Evolutionary conservation across 2,329 filamentous ascomycete species (phyloP), one percentile per base, ranked within the genome.

Genomic region (Madurella fahalii): DNA sequence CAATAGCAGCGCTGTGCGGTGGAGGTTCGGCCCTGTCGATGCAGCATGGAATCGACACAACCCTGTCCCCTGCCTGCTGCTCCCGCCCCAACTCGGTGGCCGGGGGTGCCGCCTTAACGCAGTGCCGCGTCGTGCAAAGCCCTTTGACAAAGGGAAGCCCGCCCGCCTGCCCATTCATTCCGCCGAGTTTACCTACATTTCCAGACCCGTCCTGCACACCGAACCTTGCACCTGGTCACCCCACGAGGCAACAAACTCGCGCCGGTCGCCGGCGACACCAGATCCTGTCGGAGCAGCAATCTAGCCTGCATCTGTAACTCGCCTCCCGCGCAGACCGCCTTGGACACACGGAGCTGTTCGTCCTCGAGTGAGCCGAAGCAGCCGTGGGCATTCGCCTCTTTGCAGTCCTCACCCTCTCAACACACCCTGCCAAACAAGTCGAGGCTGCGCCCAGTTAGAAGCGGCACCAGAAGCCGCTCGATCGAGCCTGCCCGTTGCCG

Each of bases 101-200:
- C 40, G 37, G 44, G 44, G 53, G 43, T 25, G 25, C 17, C 45
- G 31, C 34, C 43, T 42, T 41, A 30, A 41, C 50, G 40, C 52
- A 50, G 34, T 34, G 41, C 45, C 16, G 45, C 40, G 46, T 46
- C 32, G 51, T 44, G 51, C 45, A 46, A 13, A 44, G 31, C 30
- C 30, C 18, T 40, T 20, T 32, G 51, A 54, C 52, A 54, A 54
- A 54, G 47, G 47, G 20, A 53, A 31, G 34, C 30, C 16, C 34
- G 41, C 40, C 17, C 15, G 40, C 18, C 31, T 44, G 5, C 25
- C 34, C 25, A n/a, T 43, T 49, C 34, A 40, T 45, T 31, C 49
- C 48, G 9, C 25, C 44, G 40, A 45, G 49, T 46, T 42, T 8
- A 39, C 40, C 25, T 25, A 25, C 25, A 25, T 34, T 30, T 4